These are phyloP conservation scores for Fusarium falciforme DNA, from an alignment of 2,329 filamentous ascomycete species.

Conservation along the genomic window DNA sequence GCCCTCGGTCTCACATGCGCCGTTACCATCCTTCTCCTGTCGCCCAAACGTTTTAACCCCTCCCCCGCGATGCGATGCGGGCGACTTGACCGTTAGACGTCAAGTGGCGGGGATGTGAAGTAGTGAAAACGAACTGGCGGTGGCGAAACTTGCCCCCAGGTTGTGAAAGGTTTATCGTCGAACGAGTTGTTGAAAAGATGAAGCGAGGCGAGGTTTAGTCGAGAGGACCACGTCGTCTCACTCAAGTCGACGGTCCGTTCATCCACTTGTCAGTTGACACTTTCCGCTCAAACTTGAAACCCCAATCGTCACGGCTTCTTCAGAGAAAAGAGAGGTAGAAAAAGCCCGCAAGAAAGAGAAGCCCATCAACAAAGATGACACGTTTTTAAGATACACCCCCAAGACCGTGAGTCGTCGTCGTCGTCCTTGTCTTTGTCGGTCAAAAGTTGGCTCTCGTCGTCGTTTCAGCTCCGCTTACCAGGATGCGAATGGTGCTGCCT, in stretches of 20 bases:
- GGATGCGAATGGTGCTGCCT: conserved; percentile 40
- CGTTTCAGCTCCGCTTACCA: conserved; percentile 39
- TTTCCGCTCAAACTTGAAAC: conserved; percentile 23
- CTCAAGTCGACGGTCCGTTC: conserved; percentile 13
- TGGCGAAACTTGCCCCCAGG: neutral
- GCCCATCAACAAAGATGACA: neutral
- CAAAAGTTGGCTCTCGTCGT: conserved; percentile 9
- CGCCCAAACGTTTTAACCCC: conserved; percentile 35
- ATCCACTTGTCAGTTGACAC: conserved; percentile 15
- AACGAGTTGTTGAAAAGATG: neutral
- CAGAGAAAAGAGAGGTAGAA: neutral
- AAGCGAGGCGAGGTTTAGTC: neutral
- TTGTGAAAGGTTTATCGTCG: neutral
- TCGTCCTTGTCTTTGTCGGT: neutral
- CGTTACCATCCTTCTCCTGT: conserved; percentile 29
- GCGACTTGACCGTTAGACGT: conserved; percentile 15
- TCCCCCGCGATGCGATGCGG: conserved; percentile 34
- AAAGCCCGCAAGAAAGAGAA: neutral
- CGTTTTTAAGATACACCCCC: conserved; percentile 4
- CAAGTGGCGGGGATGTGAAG: conserved; percentile 6
- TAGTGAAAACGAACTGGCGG: neutral
- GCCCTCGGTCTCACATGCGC: conserved; percentile 15
- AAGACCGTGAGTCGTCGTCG: conserved; percentile 5
- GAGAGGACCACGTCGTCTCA: conserved; percentile 27
- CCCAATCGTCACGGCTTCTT: conserved; percentile 21